These are phyloP conservation scores for Nicotiana rustica DNA, from an alignment of 305 asterid genomes.

Conservation along the genomic window DNA sequence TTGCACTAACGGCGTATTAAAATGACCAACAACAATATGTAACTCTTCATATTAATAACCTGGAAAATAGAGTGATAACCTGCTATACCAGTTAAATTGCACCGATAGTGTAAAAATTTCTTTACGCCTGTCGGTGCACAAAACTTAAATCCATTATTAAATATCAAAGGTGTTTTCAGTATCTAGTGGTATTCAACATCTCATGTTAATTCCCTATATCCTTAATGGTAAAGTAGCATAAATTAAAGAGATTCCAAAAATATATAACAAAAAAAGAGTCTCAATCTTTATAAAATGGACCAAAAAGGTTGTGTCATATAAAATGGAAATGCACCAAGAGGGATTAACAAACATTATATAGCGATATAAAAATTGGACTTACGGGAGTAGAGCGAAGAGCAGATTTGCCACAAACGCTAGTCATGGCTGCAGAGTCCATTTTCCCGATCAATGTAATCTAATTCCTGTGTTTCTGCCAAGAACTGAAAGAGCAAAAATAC, in stretches of 20 bases:
- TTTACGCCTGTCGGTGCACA: too few species aligned
- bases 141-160: background rate
- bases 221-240: background rate
- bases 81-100: too few species aligned
- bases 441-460: constrained; percentile 50
- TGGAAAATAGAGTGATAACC: too few species aligned
- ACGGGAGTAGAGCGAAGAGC: constrained; percentile 67
- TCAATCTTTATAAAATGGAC: background rate
- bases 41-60: too few species aligned
- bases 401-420: constrained; percentile 68
- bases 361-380: constrained; percentile 35
- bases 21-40: too few species aligned
- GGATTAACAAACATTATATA: constrained; percentile 23
- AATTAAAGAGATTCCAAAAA: background rate
- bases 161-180: background rate
- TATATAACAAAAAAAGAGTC: background rate
- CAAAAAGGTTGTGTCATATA: background rate
- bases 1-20: too few species aligned
- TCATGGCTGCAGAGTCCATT: constrained; percentile 79
- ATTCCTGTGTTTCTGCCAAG: constrained; percentile 25
- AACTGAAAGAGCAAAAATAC: background rate
- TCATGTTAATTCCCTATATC: constrained; percentile 14
- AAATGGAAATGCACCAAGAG: background rate
- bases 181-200: background rate
- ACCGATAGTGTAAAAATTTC: too few species aligned